Base-by-base conservation (phyloP, 2,329 filamentous ascomycete genomes). In the Coccinonectria pachysandricola region DNA sequence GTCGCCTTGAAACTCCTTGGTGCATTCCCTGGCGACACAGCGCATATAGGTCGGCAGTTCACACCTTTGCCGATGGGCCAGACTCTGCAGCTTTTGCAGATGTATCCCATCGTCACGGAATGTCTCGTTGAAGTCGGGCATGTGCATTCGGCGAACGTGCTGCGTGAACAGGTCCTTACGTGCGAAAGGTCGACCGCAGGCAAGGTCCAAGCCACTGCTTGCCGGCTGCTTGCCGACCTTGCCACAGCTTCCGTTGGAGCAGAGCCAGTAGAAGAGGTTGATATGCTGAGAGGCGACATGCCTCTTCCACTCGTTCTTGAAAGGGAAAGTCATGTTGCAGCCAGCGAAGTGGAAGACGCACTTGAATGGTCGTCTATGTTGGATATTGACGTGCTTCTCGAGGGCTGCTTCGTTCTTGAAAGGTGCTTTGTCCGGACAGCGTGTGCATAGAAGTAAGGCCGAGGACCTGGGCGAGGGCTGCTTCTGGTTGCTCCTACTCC, bases 301-400 rank as follows among this genome's bases (percentile, higher is more conserved):
- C 0, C 88, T 75, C 54, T 95, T 95, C 88, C 88, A 95, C 52
- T 95, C 87, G 49, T 94, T 94, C 59, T 93, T 94, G 40, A 69
- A 77, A 3, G 70, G 67, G 46, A 94, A 94, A 1, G 67, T 75
- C 3, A 75, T 71, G 1, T 36, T 39, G 56, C 88, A 96, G 17
- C 79, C 81, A 30, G 86, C 91, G 29, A 72, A 76, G 15, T 71
- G 62, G 50, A 95, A 86, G 30, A 84, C 75, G 52, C 88, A 96
- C 13, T 67, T 63, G 46, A 88, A 91, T 0, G 72, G 67, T 1
- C 71, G 67, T 2, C 61, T 66, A 43, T 78, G 72, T 14, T 64
- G 52, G 29, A 60, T 60, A 32, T 64, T 64, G 40, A 62, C 53
- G 44, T 75, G 68, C 25, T 54, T 61, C 23, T 66, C 54, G 3